A percentile compares a stretch with the other conserved stretches of the same genome.
Evolutionary conservation across 2,329 filamentous ascomycete genomes (phyloP).

Genomic region (Aspergillus flavus): DNA sequence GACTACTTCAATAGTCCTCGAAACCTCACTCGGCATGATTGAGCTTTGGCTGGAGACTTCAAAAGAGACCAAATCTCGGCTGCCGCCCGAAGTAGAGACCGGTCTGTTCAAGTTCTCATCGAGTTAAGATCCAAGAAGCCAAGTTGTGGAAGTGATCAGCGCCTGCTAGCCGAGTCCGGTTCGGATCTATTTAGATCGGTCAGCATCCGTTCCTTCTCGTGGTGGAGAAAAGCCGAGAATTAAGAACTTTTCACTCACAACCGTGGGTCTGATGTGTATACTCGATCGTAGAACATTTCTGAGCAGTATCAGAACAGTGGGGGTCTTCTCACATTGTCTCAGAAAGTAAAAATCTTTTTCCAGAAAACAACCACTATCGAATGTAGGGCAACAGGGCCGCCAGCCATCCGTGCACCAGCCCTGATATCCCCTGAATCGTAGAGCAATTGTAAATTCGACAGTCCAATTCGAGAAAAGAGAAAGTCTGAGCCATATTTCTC

Average conservation of each 20-base stretch:
- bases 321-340: not conserved
- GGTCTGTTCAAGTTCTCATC: not conserved
- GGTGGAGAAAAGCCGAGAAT: not conserved
- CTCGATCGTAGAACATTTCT: not conserved
- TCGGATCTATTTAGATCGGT: slow-evolving; percentile 1
- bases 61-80: not conserved
- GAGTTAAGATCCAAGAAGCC: not conserved
- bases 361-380: not conserved
- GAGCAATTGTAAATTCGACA: not conserved
- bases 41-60: not conserved
- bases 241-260: not conserved
- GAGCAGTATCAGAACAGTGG: not conserved
- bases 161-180: not conserved
- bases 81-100: not conserved
- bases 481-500: not conserved
- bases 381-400: not conserved
- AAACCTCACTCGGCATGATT: not conserved
- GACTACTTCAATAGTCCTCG: not conserved
- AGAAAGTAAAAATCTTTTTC: not conserved
- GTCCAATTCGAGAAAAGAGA: too few relatives aligned
- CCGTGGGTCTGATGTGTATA: not conserved
- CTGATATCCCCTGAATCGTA: not conserved
- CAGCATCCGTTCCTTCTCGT: slow-evolving; percentile 2
- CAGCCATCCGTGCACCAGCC: not conserved
- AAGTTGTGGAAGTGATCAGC: not conserved